Conservation (phyloP, 441 rosid genomes). For the Populus tomentosa region DNA sequence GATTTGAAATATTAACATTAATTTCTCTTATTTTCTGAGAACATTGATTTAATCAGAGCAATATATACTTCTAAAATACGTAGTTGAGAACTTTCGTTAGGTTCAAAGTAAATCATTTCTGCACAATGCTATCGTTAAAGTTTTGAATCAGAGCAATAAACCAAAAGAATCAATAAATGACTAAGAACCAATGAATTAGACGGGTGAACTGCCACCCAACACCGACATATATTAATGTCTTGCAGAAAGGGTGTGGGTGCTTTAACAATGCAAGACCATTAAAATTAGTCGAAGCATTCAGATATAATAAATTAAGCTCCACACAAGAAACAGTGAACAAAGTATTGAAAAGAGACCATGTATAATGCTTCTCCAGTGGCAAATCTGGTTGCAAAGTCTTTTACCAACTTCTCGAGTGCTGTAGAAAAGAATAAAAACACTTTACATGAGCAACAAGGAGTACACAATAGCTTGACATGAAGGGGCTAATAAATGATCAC, state of each 20-base stretch:
- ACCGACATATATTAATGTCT: not conserved
- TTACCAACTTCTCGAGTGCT: conserved; percentile 58
- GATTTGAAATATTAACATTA: not conserved
- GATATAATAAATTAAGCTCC: not conserved
- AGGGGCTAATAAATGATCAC: not conserved
- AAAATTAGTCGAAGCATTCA: not conserved
- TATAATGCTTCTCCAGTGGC: conserved; percentile 49
- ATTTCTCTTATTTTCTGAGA: not conserved
- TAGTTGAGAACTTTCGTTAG: not conserved
- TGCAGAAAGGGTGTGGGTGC: not conserved
- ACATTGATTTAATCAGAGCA: not conserved
- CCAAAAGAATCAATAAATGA: too few relatives aligned
- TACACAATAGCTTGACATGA: not conserved
- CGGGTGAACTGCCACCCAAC: too few relatives aligned
- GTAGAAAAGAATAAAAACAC: conserved; percentile 9
- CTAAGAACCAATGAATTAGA: too few relatives aligned
- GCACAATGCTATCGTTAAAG: too few relatives aligned
- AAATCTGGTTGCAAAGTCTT: conserved; percentile 30
- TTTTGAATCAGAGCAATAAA: too few relatives aligned
- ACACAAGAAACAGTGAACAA: not conserved
- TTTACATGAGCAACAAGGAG: not conserved
- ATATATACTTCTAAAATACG: not conserved
- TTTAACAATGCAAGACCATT: not conserved
- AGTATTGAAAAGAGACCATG: conserved; percentile 33
- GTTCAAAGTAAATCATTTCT: not conserved